A percentile compares a stretch with the other conserved stretches of the same genome.
Evolutionary conservation across 495 filamentous ascomycete genomes (phyloP).

Genomic region (Neurospora tetrasperma): DNA sequence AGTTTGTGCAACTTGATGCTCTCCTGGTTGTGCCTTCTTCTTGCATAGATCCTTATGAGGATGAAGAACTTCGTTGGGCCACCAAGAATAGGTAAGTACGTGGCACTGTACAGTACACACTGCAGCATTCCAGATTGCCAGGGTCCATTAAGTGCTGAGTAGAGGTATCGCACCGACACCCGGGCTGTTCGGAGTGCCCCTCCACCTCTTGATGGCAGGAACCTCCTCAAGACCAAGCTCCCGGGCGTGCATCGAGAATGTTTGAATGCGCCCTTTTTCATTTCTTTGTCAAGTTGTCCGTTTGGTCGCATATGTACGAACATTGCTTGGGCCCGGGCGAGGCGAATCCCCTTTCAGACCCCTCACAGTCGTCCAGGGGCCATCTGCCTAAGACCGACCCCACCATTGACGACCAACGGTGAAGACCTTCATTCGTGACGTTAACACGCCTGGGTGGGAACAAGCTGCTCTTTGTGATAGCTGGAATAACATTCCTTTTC

Average conservation of each 20-base stretch:
- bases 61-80: background rate
- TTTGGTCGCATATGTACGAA: background rate
- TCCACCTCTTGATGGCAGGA: background rate
- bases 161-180: background rate
- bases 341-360: background rate
- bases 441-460: slow-evolving; percentile 10
- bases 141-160: background rate
- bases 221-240: background rate
- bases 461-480: slow-evolving; percentile 10
- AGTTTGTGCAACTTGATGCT: background rate
- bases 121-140: background rate
- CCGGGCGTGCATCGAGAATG: background rate
- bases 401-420: slow-evolving; percentile 9
- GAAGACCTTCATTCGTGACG: background rate
- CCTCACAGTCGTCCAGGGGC: background rate
- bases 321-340: background rate
- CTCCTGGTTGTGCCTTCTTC: background rate
- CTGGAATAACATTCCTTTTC: background rate
- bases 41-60: background rate
- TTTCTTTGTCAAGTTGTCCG: background rate
- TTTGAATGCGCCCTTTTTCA: background rate
- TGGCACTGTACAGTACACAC: background rate
- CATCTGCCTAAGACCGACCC: slow-evolving; percentile 5
- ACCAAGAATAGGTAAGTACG: background rate
- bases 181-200: background rate